These are phyloP conservation scores for Eleusine indica DNA, from an alignment of 176 grass and related monocot genomes.

Conservation along the genomic window DNA sequence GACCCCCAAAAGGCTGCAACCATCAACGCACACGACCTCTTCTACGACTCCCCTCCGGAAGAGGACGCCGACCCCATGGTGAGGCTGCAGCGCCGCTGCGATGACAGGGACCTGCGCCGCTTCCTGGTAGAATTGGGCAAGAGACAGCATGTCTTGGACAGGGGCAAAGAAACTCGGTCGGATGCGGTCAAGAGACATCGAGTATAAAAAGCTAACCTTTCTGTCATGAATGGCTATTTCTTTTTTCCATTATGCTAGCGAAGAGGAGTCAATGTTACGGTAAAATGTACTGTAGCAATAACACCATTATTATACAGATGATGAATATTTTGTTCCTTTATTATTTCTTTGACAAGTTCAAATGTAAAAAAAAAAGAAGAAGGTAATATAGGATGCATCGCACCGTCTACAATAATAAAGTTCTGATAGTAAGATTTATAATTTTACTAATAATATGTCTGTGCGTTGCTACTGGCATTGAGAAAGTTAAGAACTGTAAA, in stretches of 20 bases:
- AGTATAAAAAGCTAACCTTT: too few species aligned
- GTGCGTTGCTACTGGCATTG: too few species aligned
- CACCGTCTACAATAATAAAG: background rate
- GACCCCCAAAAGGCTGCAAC: background rate
- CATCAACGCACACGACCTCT: background rate
- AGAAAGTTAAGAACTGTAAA: too few species aligned
- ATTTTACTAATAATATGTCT: background rate
- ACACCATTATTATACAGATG: too few species aligned
- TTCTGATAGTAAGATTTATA: background rate
- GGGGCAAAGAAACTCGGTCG: background rate
- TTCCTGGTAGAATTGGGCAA: constrained; percentile 1
- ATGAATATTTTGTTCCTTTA: too few species aligned
- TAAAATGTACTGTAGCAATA: too few species aligned
- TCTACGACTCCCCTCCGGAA: background rate
- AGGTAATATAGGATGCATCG: background rate
- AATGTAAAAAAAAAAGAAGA: background rate
- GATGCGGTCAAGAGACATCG: background rate
- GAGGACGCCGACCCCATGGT: constrained; percentile 21
- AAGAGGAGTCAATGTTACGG: too few species aligned
- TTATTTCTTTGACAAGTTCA: background rate
- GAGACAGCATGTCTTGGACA: background rate
- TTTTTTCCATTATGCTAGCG: too few species aligned
- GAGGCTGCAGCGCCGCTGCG: constrained; percentile 25
- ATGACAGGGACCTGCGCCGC: background rate
- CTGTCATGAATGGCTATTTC: too few species aligned